Base-by-base conservation (phyloP, 805 yeast species). In the Hanseniaspora meyeri region DNA sequence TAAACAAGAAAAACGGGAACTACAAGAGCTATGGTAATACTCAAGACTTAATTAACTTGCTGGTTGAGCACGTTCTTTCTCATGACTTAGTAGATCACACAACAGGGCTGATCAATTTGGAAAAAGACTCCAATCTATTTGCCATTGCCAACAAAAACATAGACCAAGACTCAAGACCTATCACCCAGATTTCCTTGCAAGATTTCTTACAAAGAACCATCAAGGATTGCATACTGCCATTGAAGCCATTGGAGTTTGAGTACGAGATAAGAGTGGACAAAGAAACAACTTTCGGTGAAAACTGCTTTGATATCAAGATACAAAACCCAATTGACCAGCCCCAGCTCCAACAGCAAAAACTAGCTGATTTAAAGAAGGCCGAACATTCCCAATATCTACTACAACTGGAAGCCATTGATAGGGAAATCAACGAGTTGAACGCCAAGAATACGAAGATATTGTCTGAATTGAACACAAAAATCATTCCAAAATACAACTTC, bases 31-130 rank as follows among this genome's bases (percentile, higher is more conserved):
- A 87, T 66, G 83, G 86, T 36, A 83, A 95, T 5, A 89, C 89
- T 66, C 95, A 91, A 58, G 96, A 87, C 57, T 81, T 87, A 48
- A 83, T 86, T 47, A 89, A 80, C 62, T 77, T 81, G 11, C 68
- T 87, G 39, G 88, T 95, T 88, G 88, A 85, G 67, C 88, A 87
- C 65, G 77, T 81, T 19, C 78, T 85, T 62, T 78, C 78, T 67
- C 85, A 85, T 66, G 78, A 81, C 60, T 70, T 87, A 57, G 27
- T 57, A 27, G 56, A 57, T 20, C 19, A 47, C 8, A 40, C 43
- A n/a, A 51, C 48, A 20, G 52, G 57, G 5, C 7, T 48, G 20
- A 32, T 48, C 17, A 43, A 42, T 24, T 47, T 48, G 14, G 29
- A 20, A 17, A 54, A 47, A 36, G 49, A 54, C 36, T 1, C 43